Conservation (phyloP, 2,329 filamentous ascomycete species). For the Cordyceps javanica region DNA sequence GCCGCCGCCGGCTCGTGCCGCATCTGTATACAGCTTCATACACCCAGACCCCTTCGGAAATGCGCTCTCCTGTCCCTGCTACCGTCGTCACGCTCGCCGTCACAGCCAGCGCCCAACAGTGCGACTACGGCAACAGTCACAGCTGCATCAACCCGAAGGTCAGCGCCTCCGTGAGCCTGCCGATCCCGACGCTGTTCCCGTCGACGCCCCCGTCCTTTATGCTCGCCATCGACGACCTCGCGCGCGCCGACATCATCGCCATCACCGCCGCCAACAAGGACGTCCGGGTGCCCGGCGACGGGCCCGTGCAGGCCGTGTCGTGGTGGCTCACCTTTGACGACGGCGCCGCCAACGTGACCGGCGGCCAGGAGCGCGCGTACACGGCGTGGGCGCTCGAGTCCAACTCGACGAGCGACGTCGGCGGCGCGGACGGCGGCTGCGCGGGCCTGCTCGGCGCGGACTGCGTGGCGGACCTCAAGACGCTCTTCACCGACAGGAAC, state of each 20-base stretch:
- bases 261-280: constrained; percentile 5
- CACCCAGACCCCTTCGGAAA: neutral
- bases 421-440: constrained; percentile 10
- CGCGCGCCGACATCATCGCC: constrained; percentile 2
- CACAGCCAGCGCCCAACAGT: neutral
- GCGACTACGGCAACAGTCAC: neutral
- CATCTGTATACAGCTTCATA: neutral
- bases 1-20: too few relatives aligned
- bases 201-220: constrained; percentile 5
- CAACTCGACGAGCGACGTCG: constrained; percentile 2
- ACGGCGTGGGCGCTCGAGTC: constrained; percentile 6
- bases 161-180: neutral
- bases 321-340: constrained; percentile 7
- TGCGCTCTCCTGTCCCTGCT: neutral
- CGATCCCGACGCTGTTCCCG: constrained; percentile 6
- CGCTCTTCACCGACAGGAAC: constrained; percentile 3
- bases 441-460: constrained; percentile 2
- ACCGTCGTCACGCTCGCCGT: neutral
- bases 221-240: constrained; percentile 5
- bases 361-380: constrained; percentile 5
- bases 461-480: neutral
- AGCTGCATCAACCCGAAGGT: neutral
- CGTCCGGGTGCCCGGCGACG: neutral
- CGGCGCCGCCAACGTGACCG: constrained; percentile 1
- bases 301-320: constrained; percentile 7